Percentiles rank a stretch among this genome's conserved stretches.
These are phyloP conservation scores for Paecilomyces niveus DNA, from an alignment of 2,329 filamentous ascomycete genomes.

Conservation along the genomic window DNA sequence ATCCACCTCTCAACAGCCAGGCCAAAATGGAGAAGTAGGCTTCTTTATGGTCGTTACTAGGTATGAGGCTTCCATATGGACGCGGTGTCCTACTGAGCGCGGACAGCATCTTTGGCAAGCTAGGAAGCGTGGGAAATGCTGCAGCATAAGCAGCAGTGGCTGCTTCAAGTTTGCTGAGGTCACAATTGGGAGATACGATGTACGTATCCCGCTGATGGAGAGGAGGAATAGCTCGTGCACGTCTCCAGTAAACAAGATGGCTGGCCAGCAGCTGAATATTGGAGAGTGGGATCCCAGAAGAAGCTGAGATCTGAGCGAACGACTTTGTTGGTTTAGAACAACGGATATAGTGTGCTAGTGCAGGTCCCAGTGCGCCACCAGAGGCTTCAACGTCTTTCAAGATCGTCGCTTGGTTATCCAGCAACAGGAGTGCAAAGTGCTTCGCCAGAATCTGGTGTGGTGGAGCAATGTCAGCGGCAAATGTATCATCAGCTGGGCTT, in stretches of 20 bases:
- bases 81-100: conserved; percentile 72
- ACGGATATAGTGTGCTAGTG: conserved; percentile 66
- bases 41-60: conserved; percentile 77
- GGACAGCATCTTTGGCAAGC: conserved; percentile 79
- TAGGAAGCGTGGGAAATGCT: conserved; percentile 75
- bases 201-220: conserved; percentile 86
- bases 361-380: conserved; percentile 65
- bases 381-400: conserved; percentile 63
- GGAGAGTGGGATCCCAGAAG: conserved; percentile 60
- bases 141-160: conserved; percentile 67
- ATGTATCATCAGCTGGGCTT: conserved; percentile 58
- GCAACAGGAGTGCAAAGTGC: conserved; percentile 77
- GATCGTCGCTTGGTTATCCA: conserved; percentile 75
- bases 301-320: conserved; percentile 62
- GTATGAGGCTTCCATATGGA: conserved; percentile 75
- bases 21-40: conserved; percentile 86
- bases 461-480: conserved; percentile 49
- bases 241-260: conserved; percentile 93
- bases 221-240: conserved; percentile 83
- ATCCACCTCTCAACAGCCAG: conserved; percentile 86
- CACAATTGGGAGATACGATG: conserved; percentile 83
- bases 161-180: conserved; percentile 61
- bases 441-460: conserved; percentile 62
- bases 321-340: conserved; percentile 55
- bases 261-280: conserved; percentile 83